Evolutionary conservation across 345 rosid genomes (phyloP).

Genomic region (Salix purpurea): DNA sequence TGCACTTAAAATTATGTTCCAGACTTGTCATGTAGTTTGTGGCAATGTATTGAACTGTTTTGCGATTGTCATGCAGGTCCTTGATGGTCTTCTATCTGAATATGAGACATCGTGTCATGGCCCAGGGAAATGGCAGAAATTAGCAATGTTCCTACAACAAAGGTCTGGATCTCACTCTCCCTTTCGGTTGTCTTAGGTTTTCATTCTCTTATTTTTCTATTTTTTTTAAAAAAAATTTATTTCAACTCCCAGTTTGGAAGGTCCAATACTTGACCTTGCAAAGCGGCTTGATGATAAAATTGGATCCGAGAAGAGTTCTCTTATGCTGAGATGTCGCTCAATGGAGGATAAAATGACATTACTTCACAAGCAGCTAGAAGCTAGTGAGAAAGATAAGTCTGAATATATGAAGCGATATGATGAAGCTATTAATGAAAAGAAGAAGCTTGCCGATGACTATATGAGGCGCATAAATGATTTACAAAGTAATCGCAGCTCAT

Average conservation of each 20-base stretch:
- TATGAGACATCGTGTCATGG: slow-evolving; percentile 78
- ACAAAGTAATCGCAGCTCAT: slow-evolving; percentile 67
- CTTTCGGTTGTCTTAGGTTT: neutral
- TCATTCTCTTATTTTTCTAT: neutral
- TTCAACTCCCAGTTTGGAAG: slow-evolving; percentile 64
- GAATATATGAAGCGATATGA: slow-evolving; percentile 87
- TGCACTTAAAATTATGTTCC: neutral
- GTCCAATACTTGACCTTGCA: slow-evolving; percentile 76
- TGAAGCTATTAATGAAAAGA: slow-evolving; percentile 91
- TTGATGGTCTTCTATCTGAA: slow-evolving; percentile 70
- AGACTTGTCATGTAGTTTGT: neutral
- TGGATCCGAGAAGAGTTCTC: slow-evolving; percentile 80
- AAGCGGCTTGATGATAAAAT: slow-evolving; percentile 73
- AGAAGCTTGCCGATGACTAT: slow-evolving; percentile 80
- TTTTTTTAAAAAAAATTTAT: neutral
- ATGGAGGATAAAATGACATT: slow-evolving; percentile 78
- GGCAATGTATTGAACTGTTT: neutral
- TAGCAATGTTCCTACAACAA: slow-evolving; percentile 75
- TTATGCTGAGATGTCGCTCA: slow-evolving; percentile 68
- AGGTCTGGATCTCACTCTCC: slow-evolving; percentile 42
- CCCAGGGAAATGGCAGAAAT: slow-evolving; percentile 91
- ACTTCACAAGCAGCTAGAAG: slow-evolving; percentile 77
- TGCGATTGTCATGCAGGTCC: slow-evolving; percentile 48
- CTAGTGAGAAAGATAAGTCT: slow-evolving; percentile 74
- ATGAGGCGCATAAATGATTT: slow-evolving; percentile 61